Evolutionary conservation across 2,329 filamentous ascomycete species (phyloP).

Genomic region (Fusarium keratoplasticum): DNA sequence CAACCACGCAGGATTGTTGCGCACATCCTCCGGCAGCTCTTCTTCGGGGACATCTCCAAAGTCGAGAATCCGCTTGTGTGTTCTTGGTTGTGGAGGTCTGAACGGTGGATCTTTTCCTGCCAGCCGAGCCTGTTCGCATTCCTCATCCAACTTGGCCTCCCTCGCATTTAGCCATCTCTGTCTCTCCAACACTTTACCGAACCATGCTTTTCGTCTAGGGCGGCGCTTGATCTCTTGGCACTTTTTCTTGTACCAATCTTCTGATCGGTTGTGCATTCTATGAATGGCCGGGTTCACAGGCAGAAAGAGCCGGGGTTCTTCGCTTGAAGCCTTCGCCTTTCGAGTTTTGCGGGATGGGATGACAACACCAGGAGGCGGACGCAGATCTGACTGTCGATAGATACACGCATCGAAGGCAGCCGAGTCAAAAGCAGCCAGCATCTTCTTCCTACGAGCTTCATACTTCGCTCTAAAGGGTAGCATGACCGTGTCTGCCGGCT

Average conservation of each 20-base stretch:
- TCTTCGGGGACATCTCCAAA: constrained; percentile 53
- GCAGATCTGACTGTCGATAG: constrained; percentile 50
- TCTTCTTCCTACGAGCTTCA: constrained; percentile 18
- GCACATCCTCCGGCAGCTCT: constrained; percentile 58
- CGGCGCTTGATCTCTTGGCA: constrained; percentile 62
- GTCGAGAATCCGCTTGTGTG: constrained; percentile 46
- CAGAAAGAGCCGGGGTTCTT: constrained; percentile 53
- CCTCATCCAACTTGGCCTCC: constrained; percentile 29
- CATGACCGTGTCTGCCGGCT: background rate
- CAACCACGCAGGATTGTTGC: constrained; percentile 58
- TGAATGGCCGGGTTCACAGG: constrained; percentile 64
- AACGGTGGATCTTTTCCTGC: constrained; percentile 27
- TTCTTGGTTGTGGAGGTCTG: constrained; percentile 46
- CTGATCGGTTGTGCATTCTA: constrained; percentile 56
- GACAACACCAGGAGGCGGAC: constrained; percentile 40
- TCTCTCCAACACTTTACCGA: constrained; percentile 58
- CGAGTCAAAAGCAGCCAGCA: constrained; percentile 36
- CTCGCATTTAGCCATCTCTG: constrained; percentile 47
- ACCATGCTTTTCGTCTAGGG: constrained; percentile 62
- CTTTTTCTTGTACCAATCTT: constrained; percentile 61
- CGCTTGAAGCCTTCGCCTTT: constrained; percentile 13
- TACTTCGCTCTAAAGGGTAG: constrained; percentile 8
- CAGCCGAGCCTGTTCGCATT: constrained; percentile 18
- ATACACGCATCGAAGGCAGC: constrained; percentile 53
- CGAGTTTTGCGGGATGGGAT: constrained; percentile 5